These are phyloP conservation scores for Linanthus parryae DNA, from an alignment of 148 eudicot species.

Conservation along the genomic window DNA sequence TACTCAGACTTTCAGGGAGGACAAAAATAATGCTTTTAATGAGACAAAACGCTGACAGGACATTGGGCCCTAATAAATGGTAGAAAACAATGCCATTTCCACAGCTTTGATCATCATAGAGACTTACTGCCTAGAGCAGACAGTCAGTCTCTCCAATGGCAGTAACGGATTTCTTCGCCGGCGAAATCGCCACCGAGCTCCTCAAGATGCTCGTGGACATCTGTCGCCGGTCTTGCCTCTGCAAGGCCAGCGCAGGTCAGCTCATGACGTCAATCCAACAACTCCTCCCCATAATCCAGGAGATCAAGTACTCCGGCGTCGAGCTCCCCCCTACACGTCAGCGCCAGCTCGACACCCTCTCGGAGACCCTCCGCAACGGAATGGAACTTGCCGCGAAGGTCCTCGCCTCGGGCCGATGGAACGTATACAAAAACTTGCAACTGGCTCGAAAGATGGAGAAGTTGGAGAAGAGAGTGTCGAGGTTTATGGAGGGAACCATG, in stretches of 20 bases:
- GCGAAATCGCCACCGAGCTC: slow-evolving; percentile 86
- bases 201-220: slow-evolving; percentile 42
- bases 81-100: no score
- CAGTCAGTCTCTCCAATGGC: slow-evolving; percentile 39
- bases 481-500: slow-evolving; percentile 56
- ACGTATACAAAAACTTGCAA: slow-evolving; percentile 64
- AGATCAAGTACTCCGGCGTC: slow-evolving; percentile 71
- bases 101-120: no score
- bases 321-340: slow-evolving; percentile 64
- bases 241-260: slow-evolving; percentile 52
- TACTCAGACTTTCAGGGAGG: no score
- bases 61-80: no score
- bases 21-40: no score
- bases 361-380: slow-evolving; percentile 40
- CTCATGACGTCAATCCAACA: slow-evolving; percentile 34
- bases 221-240: slow-evolving; percentile 31
- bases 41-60: no score
- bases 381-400: slow-evolving; percentile 49
- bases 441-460: slow-evolving; percentile 75
- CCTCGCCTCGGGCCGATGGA: slow-evolving; percentile 53
- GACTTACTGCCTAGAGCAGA: no score
- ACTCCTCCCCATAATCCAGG: slow-evolving; percentile 71
- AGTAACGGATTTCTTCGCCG: slow-evolving; percentile 72
- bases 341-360: slow-evolving; percentile 60
- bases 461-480: slow-evolving; percentile 44